These are phyloP conservation scores for Alternaria incomplexa DNA, from an alignment of 2,329 filamentous ascomycete genomes.

Conservation along the genomic window DNA sequence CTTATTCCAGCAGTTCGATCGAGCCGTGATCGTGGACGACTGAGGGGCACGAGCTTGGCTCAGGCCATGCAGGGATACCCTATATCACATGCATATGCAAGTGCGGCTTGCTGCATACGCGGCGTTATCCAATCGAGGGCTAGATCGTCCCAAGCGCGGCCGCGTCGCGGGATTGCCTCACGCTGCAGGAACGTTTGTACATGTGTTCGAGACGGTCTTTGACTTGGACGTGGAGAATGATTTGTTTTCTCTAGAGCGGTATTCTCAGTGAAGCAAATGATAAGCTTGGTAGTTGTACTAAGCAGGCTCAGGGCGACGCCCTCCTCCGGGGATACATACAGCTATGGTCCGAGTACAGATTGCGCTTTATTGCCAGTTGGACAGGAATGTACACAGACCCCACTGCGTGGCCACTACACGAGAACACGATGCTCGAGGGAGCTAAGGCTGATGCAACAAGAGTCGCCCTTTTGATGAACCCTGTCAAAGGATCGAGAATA, in stretches of 20 bases:
- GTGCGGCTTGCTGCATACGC: slow-evolving; percentile 43
- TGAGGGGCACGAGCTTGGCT: slow-evolving; percentile 26
- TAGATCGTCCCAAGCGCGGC: slow-evolving; percentile 22
- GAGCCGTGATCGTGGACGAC: slow-evolving; percentile 27
- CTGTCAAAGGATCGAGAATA: slow-evolving; percentile 18
- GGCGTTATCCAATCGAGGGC: slow-evolving; percentile 36
- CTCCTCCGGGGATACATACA: slow-evolving; percentile 18
- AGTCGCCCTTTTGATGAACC: slow-evolving; percentile 10
- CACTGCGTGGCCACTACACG: slow-evolving; percentile 34
- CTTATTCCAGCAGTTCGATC: slow-evolving; percentile 25
- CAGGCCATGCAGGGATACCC: slow-evolving; percentile 33
- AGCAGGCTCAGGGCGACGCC: slow-evolving; percentile 1
- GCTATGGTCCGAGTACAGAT: slow-evolving; percentile 40
- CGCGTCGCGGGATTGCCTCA: slow-evolving; percentile 44
- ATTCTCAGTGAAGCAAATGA: background rate
- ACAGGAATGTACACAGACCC: slow-evolving; percentile 41
- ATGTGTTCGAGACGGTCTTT: slow-evolving; percentile 11
- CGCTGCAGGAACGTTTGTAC: slow-evolving; percentile 47
- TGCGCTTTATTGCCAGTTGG: slow-evolving; percentile 36
- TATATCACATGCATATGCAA: slow-evolving; percentile 49
- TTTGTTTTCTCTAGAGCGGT: background rate
- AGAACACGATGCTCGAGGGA: slow-evolving; percentile 30
- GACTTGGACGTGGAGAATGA: slow-evolving; percentile 1
- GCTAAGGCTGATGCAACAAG: slow-evolving; percentile 27
- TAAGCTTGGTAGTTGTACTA: background rate